phyloP scores from a whole-genome alignment of 352 stramenopile species.

The Pythium inflatum region DNA sequence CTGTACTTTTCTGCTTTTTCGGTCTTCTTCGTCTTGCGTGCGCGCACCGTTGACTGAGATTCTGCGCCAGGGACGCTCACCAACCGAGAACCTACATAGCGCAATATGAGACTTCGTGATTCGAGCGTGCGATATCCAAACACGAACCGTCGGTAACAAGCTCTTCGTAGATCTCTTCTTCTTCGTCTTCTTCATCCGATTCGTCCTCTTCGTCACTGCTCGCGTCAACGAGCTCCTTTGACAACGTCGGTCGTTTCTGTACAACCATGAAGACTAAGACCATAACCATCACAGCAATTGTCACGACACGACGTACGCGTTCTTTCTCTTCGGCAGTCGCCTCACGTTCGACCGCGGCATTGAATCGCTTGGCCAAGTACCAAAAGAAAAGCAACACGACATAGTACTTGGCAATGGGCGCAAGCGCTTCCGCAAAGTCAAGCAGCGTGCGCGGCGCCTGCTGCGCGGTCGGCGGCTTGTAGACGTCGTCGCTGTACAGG shows the following conservation, averaged over 20 bases:
- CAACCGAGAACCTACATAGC: slow-evolving; percentile 43
- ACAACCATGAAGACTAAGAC: too few species aligned
- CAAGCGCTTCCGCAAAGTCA: slow-evolving; percentile 55
- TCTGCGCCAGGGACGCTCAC: slow-evolving; percentile 37
- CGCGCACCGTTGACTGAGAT: slow-evolving; percentile 2
- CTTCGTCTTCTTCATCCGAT: slow-evolving; percentile 35
- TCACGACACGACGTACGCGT: slow-evolving; percentile 27
- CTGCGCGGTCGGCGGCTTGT: slow-evolving; percentile 30
- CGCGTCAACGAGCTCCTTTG: slow-evolving; percentile 49
- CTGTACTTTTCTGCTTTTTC: slow-evolving; percentile 46
- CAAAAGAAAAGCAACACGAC: slow-evolving; percentile 63
- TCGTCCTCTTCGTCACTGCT: slow-evolving; percentile 55
- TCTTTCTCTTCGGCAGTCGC: slow-evolving; percentile 49
- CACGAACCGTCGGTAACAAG: slow-evolving; percentile 64
- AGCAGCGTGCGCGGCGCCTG: slow-evolving; percentile 46
- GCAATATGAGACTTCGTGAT: neutral
- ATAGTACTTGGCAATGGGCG: slow-evolving; percentile 83
- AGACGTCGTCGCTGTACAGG: slow-evolving; percentile 27
- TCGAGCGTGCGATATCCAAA: neutral
- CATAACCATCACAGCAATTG: too few species aligned
- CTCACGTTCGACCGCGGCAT: slow-evolving; percentile 60
- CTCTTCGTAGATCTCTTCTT: slow-evolving; percentile 68
- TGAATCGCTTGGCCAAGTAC: slow-evolving; percentile 61
- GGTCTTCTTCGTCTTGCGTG: slow-evolving; percentile 36
- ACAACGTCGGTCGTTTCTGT: slow-evolving; percentile 39